A percentile compares a stretch with the other conserved stretches of the same genome.
Conservation (phyloP, 805 yeast genomes). For the Yamadazyma scolyti region DNA sequence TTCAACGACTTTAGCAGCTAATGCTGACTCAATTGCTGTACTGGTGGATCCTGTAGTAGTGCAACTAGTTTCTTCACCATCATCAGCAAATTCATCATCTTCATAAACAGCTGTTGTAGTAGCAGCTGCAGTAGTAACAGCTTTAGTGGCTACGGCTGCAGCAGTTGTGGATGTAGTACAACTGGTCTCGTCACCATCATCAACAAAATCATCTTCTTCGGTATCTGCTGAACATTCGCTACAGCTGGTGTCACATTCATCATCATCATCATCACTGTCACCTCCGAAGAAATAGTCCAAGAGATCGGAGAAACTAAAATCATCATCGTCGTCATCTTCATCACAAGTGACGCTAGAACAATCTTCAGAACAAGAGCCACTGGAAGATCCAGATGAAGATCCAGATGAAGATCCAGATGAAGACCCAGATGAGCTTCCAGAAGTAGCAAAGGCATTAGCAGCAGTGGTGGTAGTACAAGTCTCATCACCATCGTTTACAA, state of each 20-base stretch:
- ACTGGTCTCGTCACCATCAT: conserved; percentile 11
- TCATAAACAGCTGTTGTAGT: conserved; percentile 1
- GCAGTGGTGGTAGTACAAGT: too few relatives aligned
- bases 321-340: conserved; percentile 13
- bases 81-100: conserved; percentile 7
- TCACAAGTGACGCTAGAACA: conserved; percentile 13
- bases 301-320: conserved; percentile 12
- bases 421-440: conserved; percentile 1
- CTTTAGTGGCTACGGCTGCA: conserved; percentile 2
- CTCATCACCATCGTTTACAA: conserved; percentile 4
- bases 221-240: conserved; percentile 11
- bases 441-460: conserved; percentile 3
- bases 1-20: conserved; percentile 3
- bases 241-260: conserved; percentile 15
- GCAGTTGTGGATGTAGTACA: conserved; percentile 7
- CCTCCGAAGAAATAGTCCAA: conserved; percentile 12
- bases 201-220: conserved; percentile 11
- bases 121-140: conserved; percentile 1
- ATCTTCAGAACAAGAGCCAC: conserved; percentile 8
- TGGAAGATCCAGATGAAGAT: neutral
- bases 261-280: conserved; percentile 9
- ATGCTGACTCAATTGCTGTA: too few relatives aligned
- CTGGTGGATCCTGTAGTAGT: too few relatives aligned
- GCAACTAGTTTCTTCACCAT: conserved; percentile 10
- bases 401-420: conserved; percentile 3